Base-by-base conservation (phyloP, 257 asterid species). In the Lycium barbarum region DNA sequence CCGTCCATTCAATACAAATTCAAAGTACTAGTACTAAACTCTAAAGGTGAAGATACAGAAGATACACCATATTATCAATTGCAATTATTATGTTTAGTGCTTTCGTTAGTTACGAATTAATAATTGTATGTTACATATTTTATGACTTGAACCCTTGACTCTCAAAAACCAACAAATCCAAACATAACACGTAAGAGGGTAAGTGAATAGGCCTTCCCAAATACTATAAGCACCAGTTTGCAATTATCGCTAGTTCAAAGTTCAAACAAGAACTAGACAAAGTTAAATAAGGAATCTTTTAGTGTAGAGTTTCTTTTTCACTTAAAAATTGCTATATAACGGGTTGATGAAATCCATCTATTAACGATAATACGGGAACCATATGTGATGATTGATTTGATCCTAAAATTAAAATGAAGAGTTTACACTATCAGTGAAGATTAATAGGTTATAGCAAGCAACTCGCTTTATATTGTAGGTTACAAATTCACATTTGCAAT, bases 81-180 rank as follows among this genome's bases (percentile, higher is more conserved):
- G 65, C 82, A 76, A 76, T 76, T 49, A 76, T 76, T 76, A 22
- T 51, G 82, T 51, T 53, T 53, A 76, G 65, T 76, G 82, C 82
- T 76, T 51, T 76, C 59, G 63, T 76, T 76, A 7, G 82, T 51
- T 76, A 53, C 45, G 47, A 76, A 15, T 26, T 22, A 22, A 76
- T 76, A 12, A 76, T 76, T 33, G 47, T 13, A 5, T 8, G 14
- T 76, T 76, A 7, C 11, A 26, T 76, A 22, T 76, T 76, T 51
- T 51, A 51, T 49, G 12, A 14, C 63, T 76, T 49, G 2, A 26
- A 76, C 38, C 18, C 82, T 76, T 26, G 15, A 76, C 82, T 33
- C 12, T 51, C 63, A 26, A 51, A 51, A 51, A 22, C 7, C 11
- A 51, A 76, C 63, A 51, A 51, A 22, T 51, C 4, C 81, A 49